phyloP scores from a whole-genome alignment of 352 stramenopile genomes.

The Phytophthora megakarya region DNA sequence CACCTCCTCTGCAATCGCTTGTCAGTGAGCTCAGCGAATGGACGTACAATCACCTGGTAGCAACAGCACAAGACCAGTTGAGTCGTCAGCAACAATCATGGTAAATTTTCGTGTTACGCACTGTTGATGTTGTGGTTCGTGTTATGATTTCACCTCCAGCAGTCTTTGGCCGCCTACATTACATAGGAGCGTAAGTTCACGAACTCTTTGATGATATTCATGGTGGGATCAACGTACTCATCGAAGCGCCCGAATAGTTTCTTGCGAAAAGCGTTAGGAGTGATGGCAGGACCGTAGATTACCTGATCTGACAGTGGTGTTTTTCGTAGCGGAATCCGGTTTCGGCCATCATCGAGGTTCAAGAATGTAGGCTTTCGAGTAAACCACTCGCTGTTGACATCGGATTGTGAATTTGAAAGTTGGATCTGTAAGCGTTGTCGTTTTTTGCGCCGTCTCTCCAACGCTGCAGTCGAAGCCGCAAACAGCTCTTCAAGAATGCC shows the following conservation, averaged over 20 bases:
- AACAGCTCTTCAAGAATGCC: constrained; percentile 36
- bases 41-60: constrained; percentile 57
- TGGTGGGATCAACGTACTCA: constrained; percentile 23
- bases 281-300: constrained; percentile 70
- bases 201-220: neutral
- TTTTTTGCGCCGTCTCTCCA: constrained; percentile 35
- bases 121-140: constrained; percentile 46
- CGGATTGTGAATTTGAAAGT: constrained; percentile 15
- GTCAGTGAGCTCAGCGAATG: constrained; percentile 48
- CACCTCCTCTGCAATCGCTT: constrained; percentile 26
- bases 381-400: constrained; percentile 23
- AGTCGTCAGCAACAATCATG: neutral
- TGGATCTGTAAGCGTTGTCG: constrained; percentile 32
- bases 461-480: constrained; percentile 30
- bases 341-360: constrained; percentile 62
- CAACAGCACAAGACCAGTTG: neutral
- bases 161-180: constrained; percentile 39
- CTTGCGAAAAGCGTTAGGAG: constrained; percentile 43
- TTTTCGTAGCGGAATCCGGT: constrained; percentile 64
- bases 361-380: constrained; percentile 34
- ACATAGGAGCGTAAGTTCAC: constrained; percentile 7
- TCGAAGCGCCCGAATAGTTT: constrained; percentile 13
- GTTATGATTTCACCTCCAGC: constrained; percentile 57
- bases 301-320: constrained; percentile 59
- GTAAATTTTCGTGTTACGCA: constrained; percentile 17